Evolutionary conservation across 2,329 filamentous ascomycete genomes (phyloP), one percentile per base, ranked within the genome.

Genomic region (Septoria linicola): DNA sequence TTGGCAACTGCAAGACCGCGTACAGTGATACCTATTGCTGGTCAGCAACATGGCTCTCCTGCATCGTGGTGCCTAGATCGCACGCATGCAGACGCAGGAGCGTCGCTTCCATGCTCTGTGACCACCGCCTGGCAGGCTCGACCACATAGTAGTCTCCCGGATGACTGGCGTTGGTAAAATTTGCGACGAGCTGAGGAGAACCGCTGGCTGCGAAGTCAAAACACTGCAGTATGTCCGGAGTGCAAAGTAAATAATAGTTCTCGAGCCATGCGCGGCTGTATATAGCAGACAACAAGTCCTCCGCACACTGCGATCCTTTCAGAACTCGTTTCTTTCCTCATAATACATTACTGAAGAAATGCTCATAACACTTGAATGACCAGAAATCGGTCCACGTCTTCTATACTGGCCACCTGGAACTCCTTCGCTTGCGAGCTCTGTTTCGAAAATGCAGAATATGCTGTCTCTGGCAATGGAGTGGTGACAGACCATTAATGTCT

Each of bases 1-100:
- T 19, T 35, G 27, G 5, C 21, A 16, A 6, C 8, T 17, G 17
- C 16, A 17, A 16, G 3, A 17, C 19, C 35, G 4, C 19, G 3
- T 19, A 14, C 35, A 37, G 3, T 7, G 19, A 7, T 17, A 19
- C 7, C n/a, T 5, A 5, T 16, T 37, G 16, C 35, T 3, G 13
- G 31, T 34, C n/a, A 16, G 31, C 31, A 34, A 41, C 8, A 23
- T 17, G 21, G 17, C 17, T 8, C 17, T 20, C 13, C 5, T n/a
- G n/a, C n/a, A n/a, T n/a, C n/a, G n/a, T n/a, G n/a, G n/a, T n/a
- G n/a, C n/a, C n/a, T n/a, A n/a, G n/a, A 41, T n/a, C 10, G 37
- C 37, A 20, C 37, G 37, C 19, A 11, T 34, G 31, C 43, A 17
- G 44, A 47, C 35, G 44, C 44, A 47, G 44, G 44, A 47, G 44